Base-by-base conservation (phyloP, 2,329 filamentous ascomycete genomes). In the Colletotrichum australisinense region DNA sequence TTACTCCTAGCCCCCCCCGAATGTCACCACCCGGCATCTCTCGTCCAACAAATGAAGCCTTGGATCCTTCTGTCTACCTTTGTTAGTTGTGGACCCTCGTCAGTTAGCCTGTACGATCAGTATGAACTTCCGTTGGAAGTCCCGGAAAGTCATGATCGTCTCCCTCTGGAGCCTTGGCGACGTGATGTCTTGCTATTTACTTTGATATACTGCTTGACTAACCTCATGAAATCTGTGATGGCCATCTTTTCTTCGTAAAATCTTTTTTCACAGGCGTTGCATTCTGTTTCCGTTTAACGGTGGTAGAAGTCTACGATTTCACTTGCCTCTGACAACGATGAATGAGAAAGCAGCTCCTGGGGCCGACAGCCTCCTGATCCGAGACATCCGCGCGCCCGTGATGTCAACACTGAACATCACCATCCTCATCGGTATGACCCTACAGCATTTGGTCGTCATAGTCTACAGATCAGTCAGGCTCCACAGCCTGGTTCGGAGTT, bases 361-460 rank as follows among this genome's bases (percentile, higher is more conserved):
- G 26, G 14, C 9, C 35, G 26, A 26, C 38, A 12, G 14, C 4
- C 26, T 26, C 26, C 53, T 9, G 32, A 2, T 16, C 70, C 66
- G 66, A 42, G 14, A 16, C 59, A 59, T 69, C 59, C 66, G 70
- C 58, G 26, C 26, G 12, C 26, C 8, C 8, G 28, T 24, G 32
- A 26, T 3, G 6, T 28, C 11, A 19, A 42, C 4, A 12, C 38
- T 42, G 35, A 58, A 38, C 9, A n/a, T 16, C 16, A 5, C 24
- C 9, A 26, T 19, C 5, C 9, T 26, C 46, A 2, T 3, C 14
- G 7, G 16, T 14, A 28, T 2, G 55, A 71, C 38, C 56, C 35
- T 28, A 30, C 35, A 16, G 52, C 35, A 3, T 30, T 73, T 14
- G 71, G 71, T 7, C 71, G 71, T 9, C 71, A 73, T 56, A 73